Evolutionary conservation across 768 basidiomycete genomes (phyloP).

Genomic region (Coprinopsis marcescibilis): DNA sequence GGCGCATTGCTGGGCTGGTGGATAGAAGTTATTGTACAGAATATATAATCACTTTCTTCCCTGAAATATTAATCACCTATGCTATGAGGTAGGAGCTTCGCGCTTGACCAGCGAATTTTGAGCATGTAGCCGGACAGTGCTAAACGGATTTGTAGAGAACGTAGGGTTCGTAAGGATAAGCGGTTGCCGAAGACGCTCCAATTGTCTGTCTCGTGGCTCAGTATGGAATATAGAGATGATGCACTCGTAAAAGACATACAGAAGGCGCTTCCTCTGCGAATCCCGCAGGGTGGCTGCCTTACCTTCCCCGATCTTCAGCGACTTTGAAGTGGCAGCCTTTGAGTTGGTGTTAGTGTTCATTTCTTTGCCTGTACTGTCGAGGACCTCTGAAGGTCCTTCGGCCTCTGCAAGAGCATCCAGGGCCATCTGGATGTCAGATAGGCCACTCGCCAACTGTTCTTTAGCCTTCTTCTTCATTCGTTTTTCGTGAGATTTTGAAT

Average conservation of each 20-base stretch:
- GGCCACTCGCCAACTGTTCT: conserved; percentile 48
- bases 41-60: neutral
- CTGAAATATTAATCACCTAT: conserved; percentile 2
- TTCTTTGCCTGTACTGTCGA: conserved; percentile 14
- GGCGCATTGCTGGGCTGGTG: too few species aligned
- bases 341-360: conserved; percentile 14
- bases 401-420: conserved; percentile 46
- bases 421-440: conserved; percentile 47
- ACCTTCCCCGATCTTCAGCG: conserved; percentile 64
- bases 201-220: conserved; percentile 36
- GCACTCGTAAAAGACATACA: conserved; percentile 42
- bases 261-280: conserved; percentile 56
- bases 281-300: conserved; percentile 52
- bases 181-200: conserved; percentile 66
- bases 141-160: conserved; percentile 66
- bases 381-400: conserved; percentile 16
- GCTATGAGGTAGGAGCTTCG: conserved; percentile 14
- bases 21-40: too few species aligned
- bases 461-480: conserved; percentile 66
- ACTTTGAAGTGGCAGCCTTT: conserved; percentile 22
- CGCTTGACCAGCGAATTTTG: conserved; percentile 70
- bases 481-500: conserved; percentile 69
- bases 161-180: conserved; percentile 60
- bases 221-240: neutral
- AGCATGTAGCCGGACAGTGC: conserved; percentile 73